Evolutionary conservation across 108 stramenopile genomes (phyloP).

Genomic region (Cyclotella cryptica): DNA sequence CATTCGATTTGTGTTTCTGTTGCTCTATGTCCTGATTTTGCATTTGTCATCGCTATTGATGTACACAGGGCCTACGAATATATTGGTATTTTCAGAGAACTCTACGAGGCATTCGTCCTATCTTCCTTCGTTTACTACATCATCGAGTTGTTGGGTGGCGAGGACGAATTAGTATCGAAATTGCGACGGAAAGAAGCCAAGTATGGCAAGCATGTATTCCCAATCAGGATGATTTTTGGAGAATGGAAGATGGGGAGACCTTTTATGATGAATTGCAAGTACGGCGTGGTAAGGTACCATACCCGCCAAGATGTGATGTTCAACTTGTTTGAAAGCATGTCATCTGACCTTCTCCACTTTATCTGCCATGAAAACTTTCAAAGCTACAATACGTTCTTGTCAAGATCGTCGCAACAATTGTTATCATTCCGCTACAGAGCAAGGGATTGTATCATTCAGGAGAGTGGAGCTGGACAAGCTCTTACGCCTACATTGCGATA

Average conservation of each 20-base stretch:
- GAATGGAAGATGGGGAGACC: conserved; percentile 50
- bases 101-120: conserved; percentile 65
- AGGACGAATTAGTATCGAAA: conserved; percentile 38
- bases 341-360: background rate
- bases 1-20: background rate
- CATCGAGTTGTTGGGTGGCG: conserved; percentile 57
- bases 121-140: conserved; percentile 63
- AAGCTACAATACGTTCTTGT: conserved; percentile 71
- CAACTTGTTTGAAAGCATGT: background rate
- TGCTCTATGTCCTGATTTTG: background rate
- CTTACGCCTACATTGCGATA: conserved; percentile 37
- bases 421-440: conserved; percentile 40
- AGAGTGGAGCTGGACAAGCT: conserved; percentile 38
- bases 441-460: conserved; percentile 35
- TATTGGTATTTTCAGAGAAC: conserved; percentile 37
- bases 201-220: conserved; percentile 35
- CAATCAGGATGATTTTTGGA: conserved; percentile 11
- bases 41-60: background rate
- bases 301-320: background rate
- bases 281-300: conserved; percentile 42
- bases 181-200: conserved; percentile 41
- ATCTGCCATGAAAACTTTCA: background rate
- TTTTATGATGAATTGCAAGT: conserved; percentile 64
- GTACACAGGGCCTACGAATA: conserved; percentile 28
- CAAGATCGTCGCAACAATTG: conserved; percentile 50